These are phyloP conservation scores for Epichloe aotearoae DNA, from an alignment of 2,329 filamentous ascomycete genomes.

Conservation along the genomic window DNA sequence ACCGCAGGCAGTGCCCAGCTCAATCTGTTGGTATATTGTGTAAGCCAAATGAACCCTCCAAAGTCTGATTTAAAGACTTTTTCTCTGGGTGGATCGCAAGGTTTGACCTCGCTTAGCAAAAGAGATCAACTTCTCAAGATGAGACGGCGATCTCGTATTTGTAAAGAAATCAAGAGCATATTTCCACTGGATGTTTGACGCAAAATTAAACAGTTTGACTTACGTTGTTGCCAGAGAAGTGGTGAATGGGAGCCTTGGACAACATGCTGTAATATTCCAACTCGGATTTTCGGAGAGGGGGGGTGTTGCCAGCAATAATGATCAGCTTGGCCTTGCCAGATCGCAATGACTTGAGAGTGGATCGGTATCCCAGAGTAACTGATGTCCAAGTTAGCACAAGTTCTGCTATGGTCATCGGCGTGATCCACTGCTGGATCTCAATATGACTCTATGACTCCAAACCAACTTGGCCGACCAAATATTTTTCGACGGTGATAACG, in stretches of 20 bases:
- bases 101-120: constrained; percentile 11
- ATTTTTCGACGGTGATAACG: background rate
- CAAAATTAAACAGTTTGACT: constrained; percentile 31
- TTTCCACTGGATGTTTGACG: background rate
- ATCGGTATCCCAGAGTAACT: constrained; percentile 31
- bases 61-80: constrained; percentile 73
- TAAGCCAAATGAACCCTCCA: constrained; percentile 69
- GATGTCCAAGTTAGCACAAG: background rate
- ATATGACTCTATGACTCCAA: background rate
- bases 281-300: constrained; percentile 97
- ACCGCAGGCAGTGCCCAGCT: constrained; percentile 95
- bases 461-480: background rate
- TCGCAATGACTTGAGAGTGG: constrained; percentile 68
- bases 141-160: background rate
- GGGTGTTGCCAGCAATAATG: constrained; percentile 87
- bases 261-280: constrained; percentile 92
- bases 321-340: constrained; percentile 98
- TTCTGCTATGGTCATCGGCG: background rate
- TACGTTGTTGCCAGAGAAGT: constrained; percentile 98
- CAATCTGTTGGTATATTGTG: constrained; percentile 55
- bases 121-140: background rate
- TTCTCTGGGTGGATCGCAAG: constrained; percentile 65
- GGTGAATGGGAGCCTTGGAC: constrained; percentile 89
- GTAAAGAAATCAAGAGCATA: background rate
- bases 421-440: background rate